These are phyloP conservation scores for Lactifluus rugatus DNA, from an alignment of 768 basidiomycete genomes.

Conservation along the genomic window DNA sequence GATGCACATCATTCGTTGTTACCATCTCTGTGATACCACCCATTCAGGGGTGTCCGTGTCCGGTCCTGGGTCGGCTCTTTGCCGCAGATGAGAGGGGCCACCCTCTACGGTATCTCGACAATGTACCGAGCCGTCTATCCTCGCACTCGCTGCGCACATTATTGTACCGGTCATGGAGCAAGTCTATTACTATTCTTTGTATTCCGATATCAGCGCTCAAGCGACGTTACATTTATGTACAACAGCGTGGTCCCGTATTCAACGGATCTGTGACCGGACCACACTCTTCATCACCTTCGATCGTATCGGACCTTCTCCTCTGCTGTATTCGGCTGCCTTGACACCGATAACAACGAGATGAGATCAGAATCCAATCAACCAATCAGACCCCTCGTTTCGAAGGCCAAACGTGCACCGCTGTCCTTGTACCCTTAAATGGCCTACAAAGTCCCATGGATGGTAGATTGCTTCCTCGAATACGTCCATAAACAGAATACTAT, in stretches of 20 bases:
- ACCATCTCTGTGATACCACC: no score
- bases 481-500: neutral
- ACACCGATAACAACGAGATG: neutral
- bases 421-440: neutral
- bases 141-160: neutral
- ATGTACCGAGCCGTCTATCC: neutral
- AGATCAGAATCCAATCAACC: neutral
- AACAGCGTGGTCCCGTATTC: neutral
- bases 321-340: neutral
- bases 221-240: neutral
- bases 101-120: neutral
- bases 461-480: neutral
- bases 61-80: no score
- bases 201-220: conserved; percentile 3
- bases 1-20: no score
- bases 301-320: neutral
- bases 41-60: no score
- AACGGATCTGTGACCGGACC: conserved; percentile 1
- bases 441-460: neutral
- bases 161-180: neutral
- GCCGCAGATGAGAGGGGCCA: no score
- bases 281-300: neutral
- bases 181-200: neutral
- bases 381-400: neutral
- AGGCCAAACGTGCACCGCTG: neutral